A percentile compares a stretch with the other conserved stretches of the same genome.
Evolutionary conservation across 768 basidiomycete species (phyloP).

Genomic region (Termitomyces sp.): DNA sequence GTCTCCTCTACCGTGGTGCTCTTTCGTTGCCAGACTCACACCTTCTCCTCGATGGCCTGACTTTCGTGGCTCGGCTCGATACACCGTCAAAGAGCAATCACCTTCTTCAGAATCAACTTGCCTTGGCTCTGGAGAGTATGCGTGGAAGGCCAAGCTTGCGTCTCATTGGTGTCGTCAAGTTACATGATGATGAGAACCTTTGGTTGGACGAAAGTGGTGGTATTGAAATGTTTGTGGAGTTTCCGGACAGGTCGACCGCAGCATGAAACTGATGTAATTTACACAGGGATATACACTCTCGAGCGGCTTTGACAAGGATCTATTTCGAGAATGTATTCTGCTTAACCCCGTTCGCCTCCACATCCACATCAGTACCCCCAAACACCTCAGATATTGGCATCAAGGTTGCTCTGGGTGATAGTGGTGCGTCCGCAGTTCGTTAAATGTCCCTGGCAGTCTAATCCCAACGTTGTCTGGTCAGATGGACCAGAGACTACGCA

Average conservation of each 20-base stretch:
- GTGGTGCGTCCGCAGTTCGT: slow-evolving; percentile 37
- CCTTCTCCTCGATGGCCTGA: slow-evolving; percentile 68
- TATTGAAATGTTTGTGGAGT: slow-evolving; percentile 30
- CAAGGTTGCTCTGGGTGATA: slow-evolving; percentile 68
- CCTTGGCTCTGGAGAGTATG: slow-evolving; percentile 77
- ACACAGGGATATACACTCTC: slow-evolving; percentile 61
- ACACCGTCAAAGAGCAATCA: slow-evolving; percentile 32
- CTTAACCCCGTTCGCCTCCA: slow-evolving; percentile 34
- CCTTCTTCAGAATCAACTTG: slow-evolving; percentile 64
- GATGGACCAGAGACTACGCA: slow-evolving; percentile 70
- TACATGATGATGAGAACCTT: slow-evolving; percentile 44
- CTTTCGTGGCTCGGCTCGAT: slow-evolving; percentile 54
- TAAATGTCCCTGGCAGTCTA: not conserved
- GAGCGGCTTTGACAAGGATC: slow-evolving; percentile 52
- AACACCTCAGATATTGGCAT: slow-evolving; percentile 51
- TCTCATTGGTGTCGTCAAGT: slow-evolving; percentile 48
- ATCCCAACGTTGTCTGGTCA: slow-evolving; percentile 17
- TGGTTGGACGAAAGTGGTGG: slow-evolving; percentile 58
- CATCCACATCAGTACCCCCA: slow-evolving; percentile 17
- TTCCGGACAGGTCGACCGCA: not conserved
- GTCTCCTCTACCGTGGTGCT: slow-evolving; percentile 73
- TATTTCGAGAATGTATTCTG: slow-evolving; percentile 76
- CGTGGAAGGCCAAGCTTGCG: slow-evolving; percentile 64
- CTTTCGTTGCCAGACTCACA: slow-evolving; percentile 72
- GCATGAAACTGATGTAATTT: not conserved